phyloP scores from a whole-genome alignment of 257 asterid genomes.

The Capsicum rhomboideum region DNA sequence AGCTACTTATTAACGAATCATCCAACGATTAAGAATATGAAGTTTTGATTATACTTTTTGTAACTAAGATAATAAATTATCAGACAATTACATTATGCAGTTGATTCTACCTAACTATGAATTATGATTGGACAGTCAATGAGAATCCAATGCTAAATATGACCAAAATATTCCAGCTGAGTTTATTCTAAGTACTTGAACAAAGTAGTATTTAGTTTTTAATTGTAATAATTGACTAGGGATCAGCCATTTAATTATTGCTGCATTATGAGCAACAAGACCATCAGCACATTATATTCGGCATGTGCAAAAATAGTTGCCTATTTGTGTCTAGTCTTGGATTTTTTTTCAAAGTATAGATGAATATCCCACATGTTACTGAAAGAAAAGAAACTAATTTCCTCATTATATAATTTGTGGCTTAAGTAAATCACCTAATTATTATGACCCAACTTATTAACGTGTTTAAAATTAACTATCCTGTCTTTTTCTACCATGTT shows the following conservation, averaged over 20 bases:
- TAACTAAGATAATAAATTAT: not conserved
- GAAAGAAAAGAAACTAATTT: not conserved
- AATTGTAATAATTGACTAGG: not conserved
- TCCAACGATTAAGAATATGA: not conserved
- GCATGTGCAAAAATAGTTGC: not conserved
- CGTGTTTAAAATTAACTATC: not conserved
- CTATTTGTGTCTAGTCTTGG: not conserved
- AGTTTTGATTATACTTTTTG: not conserved
- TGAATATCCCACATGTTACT: not conserved
- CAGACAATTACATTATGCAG: not conserved
- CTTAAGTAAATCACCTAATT: not conserved
- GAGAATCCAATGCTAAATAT: conserved; percentile 1
- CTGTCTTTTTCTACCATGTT: too few species aligned
- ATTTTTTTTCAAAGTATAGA: too few species aligned
- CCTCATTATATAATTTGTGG: not conserved
- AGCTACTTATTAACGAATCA: not conserved
- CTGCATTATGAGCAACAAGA: not conserved
- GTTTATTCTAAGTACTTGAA: not conserved
- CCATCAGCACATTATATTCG: not conserved
- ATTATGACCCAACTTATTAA: not conserved
- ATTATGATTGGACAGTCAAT: not conserved
- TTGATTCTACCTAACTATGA: not conserved
- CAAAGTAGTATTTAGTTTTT: not conserved
- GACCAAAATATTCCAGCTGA: not conserved
- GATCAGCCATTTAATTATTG: not conserved